Evolutionary conservation across 108 stramenopile species (phyloP), one percentile per base, ranked within the genome.

Genomic region (Skeletonema potamos): DNA sequence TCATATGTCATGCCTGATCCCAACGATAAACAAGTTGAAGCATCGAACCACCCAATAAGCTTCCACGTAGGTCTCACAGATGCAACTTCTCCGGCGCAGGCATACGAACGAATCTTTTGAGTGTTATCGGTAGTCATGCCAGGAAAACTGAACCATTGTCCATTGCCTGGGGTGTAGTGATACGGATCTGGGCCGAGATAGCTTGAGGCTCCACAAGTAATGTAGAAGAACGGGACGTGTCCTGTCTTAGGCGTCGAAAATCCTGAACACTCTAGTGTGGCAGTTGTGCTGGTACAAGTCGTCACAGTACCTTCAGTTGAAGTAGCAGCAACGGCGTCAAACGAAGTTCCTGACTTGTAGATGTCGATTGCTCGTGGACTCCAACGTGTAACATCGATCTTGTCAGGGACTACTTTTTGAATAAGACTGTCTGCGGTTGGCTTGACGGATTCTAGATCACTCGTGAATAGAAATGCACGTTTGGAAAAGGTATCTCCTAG

Each of bases 171-270:
- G 5, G 66, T 36, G 26, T 70, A 71, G 13, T 64, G 58, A 62
- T 75, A 75, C 4, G 68, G 73, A 43, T 75, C 62, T 54, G 60
- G 34, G 10, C 74, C 74, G n/a, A 75, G 30, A 29, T 71, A 64
- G 27, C 15, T 62, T 17, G 24, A 64, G 36, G 37, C 12, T 22
- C 74, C 74, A n/a, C 74, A 75, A 12, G 69, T 48, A 9, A 72
- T 20, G 46, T 64, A 54, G 36, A 75, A 75, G 55, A 68, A 68
- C 1, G 74, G 55, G 5, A 58, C 32, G 28, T 41, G 13, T 17
- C 32, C 65, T 29, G 65, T 18, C 20, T 29, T 36, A 6, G 71
- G 71, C 8, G 71, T 66, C n/a, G 71, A 55, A 7, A 22, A 41
- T 26, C 71, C 71, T 13, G 65, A 65, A 9, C 71, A 72, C 15